Base-by-base conservation (phyloP, 1,284 basidiomycete species). In the Sanghuangporus weigelae region DNA sequence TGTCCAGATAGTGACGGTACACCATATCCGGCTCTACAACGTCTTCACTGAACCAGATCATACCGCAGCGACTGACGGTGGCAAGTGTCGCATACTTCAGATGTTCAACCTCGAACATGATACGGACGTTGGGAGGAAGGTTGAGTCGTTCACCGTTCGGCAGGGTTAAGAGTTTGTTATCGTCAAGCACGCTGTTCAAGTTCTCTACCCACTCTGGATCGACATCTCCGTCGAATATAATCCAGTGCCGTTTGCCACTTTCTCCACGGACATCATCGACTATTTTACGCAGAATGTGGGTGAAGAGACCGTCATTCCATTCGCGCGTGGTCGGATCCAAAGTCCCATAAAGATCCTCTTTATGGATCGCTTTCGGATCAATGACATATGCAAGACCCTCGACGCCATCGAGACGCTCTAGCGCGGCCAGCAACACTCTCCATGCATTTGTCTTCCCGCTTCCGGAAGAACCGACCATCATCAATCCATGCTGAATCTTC, bases 201-300 rank as follows among this genome's bases (percentile, higher is more conserved):
- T 99, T 99, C 78, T 99, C 98, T 7, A 99, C 97, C 98, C 97
- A 99, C 77, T 99, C 97, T 0, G 97, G 97, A 80, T 99, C 98
- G 58, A 99, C 96, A 73, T 99, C 97, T 64, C 97, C 97, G 72
- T 99, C 97, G 69, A 99, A 99, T 67, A 99, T 93, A 71, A 99
- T 99, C 97, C 97, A 99, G 74, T 99, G 97, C 23, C 96, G 83
- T 79, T 98, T 98, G 36, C 86, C 82, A 74, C 95, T 97, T 77
- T 98, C 98, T 36, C 97, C 97, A 72, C 97, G 93, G 40, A 98
- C 95, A 72, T 99, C 96, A 73, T 99, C 97, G 63, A 98, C 93
- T 67, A 99, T 99, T 77, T 97, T 98, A 57, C 98, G 89, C 63
- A 99, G 81, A 53, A 98, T 93, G 73, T 98, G 95, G 0, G 98